These are phyloP conservation scores for Lycium barbarum DNA, from an alignment of 257 asterid genomes.

Conservation along the genomic window DNA sequence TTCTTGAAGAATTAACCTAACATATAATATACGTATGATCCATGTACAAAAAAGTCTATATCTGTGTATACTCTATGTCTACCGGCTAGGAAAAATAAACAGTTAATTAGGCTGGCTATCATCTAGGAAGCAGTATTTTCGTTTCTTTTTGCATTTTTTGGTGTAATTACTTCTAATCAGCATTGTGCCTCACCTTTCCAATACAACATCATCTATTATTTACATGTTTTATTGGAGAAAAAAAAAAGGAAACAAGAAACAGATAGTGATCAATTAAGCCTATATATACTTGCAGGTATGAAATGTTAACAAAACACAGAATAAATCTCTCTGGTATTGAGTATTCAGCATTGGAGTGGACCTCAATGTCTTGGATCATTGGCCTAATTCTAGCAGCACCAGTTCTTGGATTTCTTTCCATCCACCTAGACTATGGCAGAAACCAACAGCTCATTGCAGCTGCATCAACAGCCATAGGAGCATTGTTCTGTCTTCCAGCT, in stretches of 20 bases:
- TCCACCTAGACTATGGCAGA: slow-evolving; percentile 70
- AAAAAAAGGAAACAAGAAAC: background rate
- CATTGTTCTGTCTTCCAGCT: slow-evolving; percentile 87
- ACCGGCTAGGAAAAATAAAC: background rate
- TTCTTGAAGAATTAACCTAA: background rate
- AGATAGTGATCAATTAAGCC: background rate
- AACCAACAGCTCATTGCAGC: slow-evolving; percentile 74
- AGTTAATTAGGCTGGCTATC: background rate
- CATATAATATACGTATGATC: background rate
- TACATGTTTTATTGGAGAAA: background rate
- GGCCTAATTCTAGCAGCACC: slow-evolving; percentile 83
- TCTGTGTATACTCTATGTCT: background rate
- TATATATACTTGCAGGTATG: slow-evolving; percentile 52
- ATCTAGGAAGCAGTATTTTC: background rate
- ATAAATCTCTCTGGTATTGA: slow-evolving; percentile 52
- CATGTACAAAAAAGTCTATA: background rate
- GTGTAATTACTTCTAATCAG: background rate
- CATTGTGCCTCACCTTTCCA: background rate
- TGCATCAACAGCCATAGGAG: slow-evolving; percentile 76
- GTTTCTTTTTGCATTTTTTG: background rate
- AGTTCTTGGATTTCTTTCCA: slow-evolving; percentile 57
- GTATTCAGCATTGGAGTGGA: slow-evolving; percentile 77
- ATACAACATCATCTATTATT: background rate
- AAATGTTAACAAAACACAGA: slow-evolving; percentile 55
- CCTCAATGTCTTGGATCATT: slow-evolving; percentile 76